These are phyloP conservation scores for Baorangia bicolor DNA, from an alignment of 768 basidiomycete genomes.

Conservation along the genomic window DNA sequence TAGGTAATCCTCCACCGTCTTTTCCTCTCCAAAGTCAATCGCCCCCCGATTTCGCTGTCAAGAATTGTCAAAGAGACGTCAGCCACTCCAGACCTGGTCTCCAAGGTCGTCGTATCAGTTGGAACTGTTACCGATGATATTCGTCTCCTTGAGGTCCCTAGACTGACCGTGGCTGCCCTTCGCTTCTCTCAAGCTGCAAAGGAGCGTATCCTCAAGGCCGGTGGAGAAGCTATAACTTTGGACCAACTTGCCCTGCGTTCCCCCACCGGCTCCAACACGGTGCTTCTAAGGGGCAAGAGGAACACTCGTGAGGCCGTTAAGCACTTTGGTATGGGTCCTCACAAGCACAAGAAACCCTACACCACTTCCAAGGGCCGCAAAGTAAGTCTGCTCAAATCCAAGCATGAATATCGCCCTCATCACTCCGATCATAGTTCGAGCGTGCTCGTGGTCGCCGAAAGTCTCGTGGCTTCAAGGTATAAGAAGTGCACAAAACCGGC, in stretches of 20 bases:
- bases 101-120: conserved; percentile 87
- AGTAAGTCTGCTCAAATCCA: conserved; percentile 37
- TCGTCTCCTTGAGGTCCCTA: conserved; percentile 82
- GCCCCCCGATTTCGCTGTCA: conserved; percentile 93
- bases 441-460: conserved; percentile 98
- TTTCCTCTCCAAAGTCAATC: conserved; percentile 97
- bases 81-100: conserved; percentile 59
- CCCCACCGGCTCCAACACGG: conserved; percentile 93
- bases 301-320: conserved; percentile 93
- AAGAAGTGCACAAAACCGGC: conserved; percentile 42
- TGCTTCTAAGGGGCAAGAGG: conserved; percentile 89
- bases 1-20: conserved; percentile 94
- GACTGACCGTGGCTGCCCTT: conserved; percentile 90
- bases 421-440: conserved; percentile 68
- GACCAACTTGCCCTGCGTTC: conserved; percentile 95
- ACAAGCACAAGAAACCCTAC: conserved; percentile 99
- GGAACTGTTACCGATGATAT: conserved; percentile 95
- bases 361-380: conserved; percentile 96
- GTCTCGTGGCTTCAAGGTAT: conserved; percentile 96
- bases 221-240: conserved; percentile 92
- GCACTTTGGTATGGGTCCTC: conserved; percentile 98
- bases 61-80: conserved; percentile 83
- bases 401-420: background rate
- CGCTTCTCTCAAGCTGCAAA: conserved; percentile 91
- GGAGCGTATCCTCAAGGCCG: conserved; percentile 93